Conservation (phyloP, 768 basidiomycete species). For the Phaffia australis region DNA sequence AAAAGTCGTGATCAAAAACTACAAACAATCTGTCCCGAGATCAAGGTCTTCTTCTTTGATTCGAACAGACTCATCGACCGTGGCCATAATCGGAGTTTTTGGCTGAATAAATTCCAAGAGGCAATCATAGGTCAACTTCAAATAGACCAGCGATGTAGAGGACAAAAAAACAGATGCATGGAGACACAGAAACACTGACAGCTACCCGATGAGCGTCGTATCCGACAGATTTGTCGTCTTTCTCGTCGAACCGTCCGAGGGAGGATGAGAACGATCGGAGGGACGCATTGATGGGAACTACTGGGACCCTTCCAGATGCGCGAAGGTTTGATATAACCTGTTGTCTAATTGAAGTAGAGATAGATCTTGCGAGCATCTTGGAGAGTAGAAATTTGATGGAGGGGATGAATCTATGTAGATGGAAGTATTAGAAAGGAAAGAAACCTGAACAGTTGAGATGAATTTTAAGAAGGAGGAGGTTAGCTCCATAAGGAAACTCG, state of each 20-base stretch:
- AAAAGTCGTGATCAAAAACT: not conserved
- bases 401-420: not conserved
- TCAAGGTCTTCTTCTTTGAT: constrained; percentile 8
- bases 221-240: not conserved
- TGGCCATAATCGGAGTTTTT: not conserved
- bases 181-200: not conserved
- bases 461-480: no score
- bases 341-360: not conserved
- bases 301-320: not conserved
- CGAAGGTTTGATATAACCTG: not conserved
- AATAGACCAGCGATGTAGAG: no score
- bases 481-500: no score
- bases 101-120: not conserved
- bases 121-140: not conserved
- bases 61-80: constrained; percentile 8
- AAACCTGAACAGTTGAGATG: no score
- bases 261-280: not conserved
- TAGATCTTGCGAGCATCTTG: not conserved
- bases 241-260: not conserved
- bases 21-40: constrained; percentile 8
- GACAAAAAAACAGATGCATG: not conserved
- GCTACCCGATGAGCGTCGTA: constrained; percentile 7
- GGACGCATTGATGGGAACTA: not conserved
- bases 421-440: not conserved
- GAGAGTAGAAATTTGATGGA: not conserved